Evolutionary conservation across 129 eudicot genomes (phyloP), one percentile per base, ranked within the genome.

Genomic region (Saussurea involucrata): DNA sequence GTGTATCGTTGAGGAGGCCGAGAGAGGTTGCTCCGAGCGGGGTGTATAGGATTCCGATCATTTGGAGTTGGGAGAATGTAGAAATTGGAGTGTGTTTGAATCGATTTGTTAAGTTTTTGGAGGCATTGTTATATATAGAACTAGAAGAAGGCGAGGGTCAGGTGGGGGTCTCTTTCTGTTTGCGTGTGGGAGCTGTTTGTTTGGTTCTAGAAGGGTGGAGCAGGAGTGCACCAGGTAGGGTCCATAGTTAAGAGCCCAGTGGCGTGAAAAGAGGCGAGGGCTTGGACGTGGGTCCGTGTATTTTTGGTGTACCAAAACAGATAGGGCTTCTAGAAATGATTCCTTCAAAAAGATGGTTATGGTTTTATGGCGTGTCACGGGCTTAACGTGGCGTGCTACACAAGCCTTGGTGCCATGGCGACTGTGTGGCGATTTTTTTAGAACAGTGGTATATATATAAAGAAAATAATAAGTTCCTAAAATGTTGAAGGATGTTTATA

Each of bases 251-350:
- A 33, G 78, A 73, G 55, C 21, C 53, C 32, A 55, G 13, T 27
- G 67, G 77, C 49, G 36, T 55, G 13, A 76, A 13, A n/a, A 12
- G 5, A 15, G 65, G 24, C 4, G 25, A n/a, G 61, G 75, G 69
- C 0, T 24, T 34, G 12, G 24, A 25, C 12, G 29, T 76, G 81
- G 81, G 75, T 57, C 76, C 75, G 20, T 24, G 5, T 6, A 28
- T 3, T 58, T 61, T 78, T 70, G 82, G 82, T 69, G 82, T 42
- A 61, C 76, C 82, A 27, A 0, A 69, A 69, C 9, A 11, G 67
- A 61, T 15, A 36, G 27, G 10, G 22, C 42, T 77, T 78, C 81
- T 78, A 78, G 81, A 78, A 68, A 20, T 44, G 44, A 4, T 58
- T 8, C 36, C 12, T 58, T 53, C 31, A 57, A 10, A 40, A 69